Conservation (phyloP, 78 protist species). For the Emiliania huxleyi region DNA sequence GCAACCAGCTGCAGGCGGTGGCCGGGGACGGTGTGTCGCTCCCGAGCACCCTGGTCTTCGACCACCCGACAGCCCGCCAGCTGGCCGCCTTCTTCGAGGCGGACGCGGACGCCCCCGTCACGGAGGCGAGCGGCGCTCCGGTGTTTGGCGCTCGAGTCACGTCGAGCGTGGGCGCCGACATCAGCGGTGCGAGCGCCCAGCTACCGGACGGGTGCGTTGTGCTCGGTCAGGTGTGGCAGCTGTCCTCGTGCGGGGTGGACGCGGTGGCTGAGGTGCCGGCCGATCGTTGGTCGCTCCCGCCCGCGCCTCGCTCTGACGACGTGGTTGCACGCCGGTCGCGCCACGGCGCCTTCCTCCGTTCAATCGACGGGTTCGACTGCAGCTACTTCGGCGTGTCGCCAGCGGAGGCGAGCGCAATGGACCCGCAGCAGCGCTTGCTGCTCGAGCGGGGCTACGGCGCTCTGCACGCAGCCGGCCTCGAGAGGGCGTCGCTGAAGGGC, state of each 20-base stretch:
- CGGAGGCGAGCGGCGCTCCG: background rate
- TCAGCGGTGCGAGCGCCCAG: background rate
- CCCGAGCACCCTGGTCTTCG: background rate
- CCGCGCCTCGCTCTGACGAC: background rate
- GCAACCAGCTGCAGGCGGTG: background rate
- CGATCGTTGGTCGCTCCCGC: background rate
- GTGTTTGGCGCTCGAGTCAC: no score
- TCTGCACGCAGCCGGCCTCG: background rate
- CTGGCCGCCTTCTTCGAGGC: background rate
- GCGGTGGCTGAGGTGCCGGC: background rate
- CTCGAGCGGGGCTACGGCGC: background rate
- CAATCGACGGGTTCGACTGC: background rate
- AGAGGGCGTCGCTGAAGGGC: background rate
- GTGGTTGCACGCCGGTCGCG: background rate
- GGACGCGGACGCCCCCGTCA: background rate
- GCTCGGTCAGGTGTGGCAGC: background rate
- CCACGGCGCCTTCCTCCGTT: background rate
- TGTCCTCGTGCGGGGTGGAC: background rate
- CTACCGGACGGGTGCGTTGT: background rate
- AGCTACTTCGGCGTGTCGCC: background rate
- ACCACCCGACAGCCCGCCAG: background rate
- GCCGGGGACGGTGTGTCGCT: background rate
- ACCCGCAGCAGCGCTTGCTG: constrained; percentile 29
- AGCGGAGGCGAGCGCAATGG: constrained; percentile 8
- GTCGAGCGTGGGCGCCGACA: no score